A percentile compares a stretch with the other conserved stretches of the same genome.
These are phyloP conservation scores for Camelina laxa DNA, from an alignment of 345 rosid species.

Conservation along the genomic window DNA sequence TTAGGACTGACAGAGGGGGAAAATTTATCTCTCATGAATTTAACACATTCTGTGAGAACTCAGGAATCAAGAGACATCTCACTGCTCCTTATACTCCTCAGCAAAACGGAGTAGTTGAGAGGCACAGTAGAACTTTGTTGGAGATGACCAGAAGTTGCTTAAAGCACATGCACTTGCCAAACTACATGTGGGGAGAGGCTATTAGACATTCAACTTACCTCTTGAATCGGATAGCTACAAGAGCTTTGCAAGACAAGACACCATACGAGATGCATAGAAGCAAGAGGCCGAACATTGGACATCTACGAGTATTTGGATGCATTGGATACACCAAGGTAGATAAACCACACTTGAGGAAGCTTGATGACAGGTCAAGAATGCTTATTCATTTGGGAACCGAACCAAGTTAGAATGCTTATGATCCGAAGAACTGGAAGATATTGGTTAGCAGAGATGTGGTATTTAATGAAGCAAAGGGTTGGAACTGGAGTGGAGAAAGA, in stretches of 20 bases:
- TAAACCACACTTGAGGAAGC: background rate
- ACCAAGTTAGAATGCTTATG: background rate
- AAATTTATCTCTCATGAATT: background rate
- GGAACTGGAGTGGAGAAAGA: background rate
- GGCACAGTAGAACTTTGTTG: background rate
- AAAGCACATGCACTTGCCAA: background rate
- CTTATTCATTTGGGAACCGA: background rate
- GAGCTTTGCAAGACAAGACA: background rate
- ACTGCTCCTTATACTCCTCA: background rate
- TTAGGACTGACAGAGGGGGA: background rate
- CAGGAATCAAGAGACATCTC: background rate
- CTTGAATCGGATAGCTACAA: background rate
- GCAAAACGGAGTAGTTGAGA: background rate
- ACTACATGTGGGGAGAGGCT: background rate
- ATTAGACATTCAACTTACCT: background rate
- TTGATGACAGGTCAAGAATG: background rate
- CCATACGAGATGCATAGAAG: background rate
- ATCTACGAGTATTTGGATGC: background rate
- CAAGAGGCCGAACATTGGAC: background rate
- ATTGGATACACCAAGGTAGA: background rate
- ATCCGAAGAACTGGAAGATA: too few species aligned
- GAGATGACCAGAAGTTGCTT: background rate
- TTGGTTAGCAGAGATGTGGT: background rate
- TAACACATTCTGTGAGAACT: rapidly evolving
- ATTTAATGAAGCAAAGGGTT: background rate